Evolutionary conservation across 2,329 filamentous ascomycete species (phyloP).

Genomic region (Curvularia eragrostidis): DNA sequence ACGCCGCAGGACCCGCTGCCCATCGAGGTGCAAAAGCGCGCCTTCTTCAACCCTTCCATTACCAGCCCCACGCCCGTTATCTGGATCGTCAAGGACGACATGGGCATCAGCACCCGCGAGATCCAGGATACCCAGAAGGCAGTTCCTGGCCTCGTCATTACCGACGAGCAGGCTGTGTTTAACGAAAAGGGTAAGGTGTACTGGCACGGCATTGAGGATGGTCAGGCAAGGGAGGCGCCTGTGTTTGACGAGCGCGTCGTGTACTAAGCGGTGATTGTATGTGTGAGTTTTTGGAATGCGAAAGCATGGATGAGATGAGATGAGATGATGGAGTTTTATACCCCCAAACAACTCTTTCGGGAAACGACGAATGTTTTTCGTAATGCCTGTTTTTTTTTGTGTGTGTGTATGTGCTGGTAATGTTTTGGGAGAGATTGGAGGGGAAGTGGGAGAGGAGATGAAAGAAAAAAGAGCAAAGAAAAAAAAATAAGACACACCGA

Average conservation of each 20-base stretch:
- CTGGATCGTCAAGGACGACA: constrained; percentile 55
- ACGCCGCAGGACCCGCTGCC: constrained; percentile 41
- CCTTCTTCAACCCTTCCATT: constrained; percentile 55
- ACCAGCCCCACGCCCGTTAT: constrained; percentile 53
- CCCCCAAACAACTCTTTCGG: neutral
- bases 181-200: constrained; percentile 55
- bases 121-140: constrained; percentile 51
- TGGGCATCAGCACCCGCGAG: constrained; percentile 54
- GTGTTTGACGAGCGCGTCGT: constrained; percentile 50
- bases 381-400: neutral
- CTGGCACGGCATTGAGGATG: constrained; percentile 51
- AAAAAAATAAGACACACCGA: neutral
- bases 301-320: neutral
- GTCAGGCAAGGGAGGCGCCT: constrained; percentile 52
- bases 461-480: neutral
- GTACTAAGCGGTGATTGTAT: constrained; percentile 34
- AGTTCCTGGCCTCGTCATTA: constrained; percentile 49
- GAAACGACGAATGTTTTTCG: neutral
- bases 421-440: neutral
- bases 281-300: neutral
- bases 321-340: constrained; percentile 4
- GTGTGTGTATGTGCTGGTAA: too few species aligned
- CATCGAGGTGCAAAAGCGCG: constrained; percentile 48
- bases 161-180: constrained; percentile 54
- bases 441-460: neutral